A percentile compares a stretch with the other conserved stretches of the same genome.
phyloP scores from a whole-genome alignment of 345 rosid genomes.

The Cardamine occulta region DNA sequence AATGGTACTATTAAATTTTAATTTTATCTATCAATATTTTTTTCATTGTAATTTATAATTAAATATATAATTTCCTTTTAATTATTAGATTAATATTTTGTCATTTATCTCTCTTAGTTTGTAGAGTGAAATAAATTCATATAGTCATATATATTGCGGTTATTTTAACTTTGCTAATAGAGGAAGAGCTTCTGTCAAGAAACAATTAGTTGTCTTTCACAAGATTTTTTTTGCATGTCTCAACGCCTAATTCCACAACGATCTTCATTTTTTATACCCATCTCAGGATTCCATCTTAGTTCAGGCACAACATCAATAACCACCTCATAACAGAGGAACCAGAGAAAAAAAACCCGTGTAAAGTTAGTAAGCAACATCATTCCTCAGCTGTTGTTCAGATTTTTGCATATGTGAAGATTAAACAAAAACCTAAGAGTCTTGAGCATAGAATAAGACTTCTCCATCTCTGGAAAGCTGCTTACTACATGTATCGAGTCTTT shows the following conservation, averaged over 20 bases:
- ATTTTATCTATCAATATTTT: too few species aligned
- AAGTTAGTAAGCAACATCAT: background rate
- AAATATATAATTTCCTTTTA: too few species aligned
- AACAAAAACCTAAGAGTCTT: slow-evolving; percentile 62
- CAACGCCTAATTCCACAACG: slow-evolving; percentile 85
- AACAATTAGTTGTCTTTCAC: slow-evolving; percentile 75
- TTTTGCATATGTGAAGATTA: slow-evolving; percentile 1
- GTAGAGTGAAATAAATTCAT: too few species aligned
- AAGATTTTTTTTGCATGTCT: slow-evolving; percentile 71
- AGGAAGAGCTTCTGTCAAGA: too few species aligned
- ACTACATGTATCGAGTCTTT: slow-evolving; percentile 79
- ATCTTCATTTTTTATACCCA: slow-evolving; percentile 84
- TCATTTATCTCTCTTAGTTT: too few species aligned
- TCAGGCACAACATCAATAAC: slow-evolving; percentile 89
- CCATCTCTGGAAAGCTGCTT: slow-evolving; percentile 80
- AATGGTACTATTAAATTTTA: too few species aligned
- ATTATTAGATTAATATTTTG: too few species aligned
- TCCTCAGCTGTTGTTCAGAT: background rate
- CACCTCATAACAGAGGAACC: slow-evolving; percentile 71
- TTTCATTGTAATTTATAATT: too few species aligned
- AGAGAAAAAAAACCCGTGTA: slow-evolving; percentile 26
- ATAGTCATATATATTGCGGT: too few species aligned
- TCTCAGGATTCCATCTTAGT: slow-evolving; percentile 79
- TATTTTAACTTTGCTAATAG: too few species aligned
- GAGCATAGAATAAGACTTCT: slow-evolving; percentile 62